Evolutionary conservation across 2,329 filamentous ascomycete species (phyloP).

Genomic region (Colletotrichum brevisporum): DNA sequence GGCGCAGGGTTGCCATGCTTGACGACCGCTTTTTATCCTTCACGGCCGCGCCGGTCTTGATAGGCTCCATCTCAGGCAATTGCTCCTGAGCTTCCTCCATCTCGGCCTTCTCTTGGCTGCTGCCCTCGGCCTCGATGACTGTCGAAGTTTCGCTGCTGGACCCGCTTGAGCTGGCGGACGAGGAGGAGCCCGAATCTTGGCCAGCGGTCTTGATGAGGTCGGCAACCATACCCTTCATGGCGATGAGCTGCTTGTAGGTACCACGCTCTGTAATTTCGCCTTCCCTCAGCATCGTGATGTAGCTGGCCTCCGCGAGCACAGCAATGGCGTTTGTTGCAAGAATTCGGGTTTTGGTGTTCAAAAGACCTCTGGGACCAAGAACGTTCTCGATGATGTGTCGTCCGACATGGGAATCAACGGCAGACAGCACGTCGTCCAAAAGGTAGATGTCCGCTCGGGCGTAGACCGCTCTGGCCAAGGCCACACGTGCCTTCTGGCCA

Average conservation of each 20-base stretch:
- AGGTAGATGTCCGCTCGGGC: constrained; percentile 97
- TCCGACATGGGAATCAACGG: constrained; percentile 98
- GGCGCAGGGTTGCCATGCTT: constrained; percentile 85
- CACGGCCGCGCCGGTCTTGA: constrained; percentile 68
- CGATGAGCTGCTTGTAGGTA: constrained; percentile 90
- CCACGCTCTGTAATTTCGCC: constrained; percentile 88
- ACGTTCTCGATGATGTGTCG: constrained; percentile 96
- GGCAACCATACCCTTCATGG: constrained; percentile 92
- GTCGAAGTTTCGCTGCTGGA: constrained; percentile 70
- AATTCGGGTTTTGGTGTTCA: constrained; percentile 89
- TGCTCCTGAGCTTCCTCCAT: constrained; percentile 85
- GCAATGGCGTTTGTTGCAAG: constrained; percentile 96
- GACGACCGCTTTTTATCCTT: constrained; percentile 71
- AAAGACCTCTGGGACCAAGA: constrained; percentile 85
- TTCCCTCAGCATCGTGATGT: constrained; percentile 87
- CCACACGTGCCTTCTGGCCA: constrained; percentile 94
- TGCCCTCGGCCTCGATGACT: constrained; percentile 65
- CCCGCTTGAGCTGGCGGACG: constrained; percentile 60
- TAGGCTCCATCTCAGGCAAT: constrained; percentile 81
- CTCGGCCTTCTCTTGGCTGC: constrained; percentile 71
- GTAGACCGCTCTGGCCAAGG: constrained; percentile 93
- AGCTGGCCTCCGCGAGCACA: constrained; percentile 90
- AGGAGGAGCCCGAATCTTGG: constrained; percentile 54
- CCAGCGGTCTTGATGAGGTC: constrained; percentile 85
- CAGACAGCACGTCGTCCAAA: constrained; percentile 93